Conservation (phyloP, 345 rosid species). For the Gossypium australe region DNA sequence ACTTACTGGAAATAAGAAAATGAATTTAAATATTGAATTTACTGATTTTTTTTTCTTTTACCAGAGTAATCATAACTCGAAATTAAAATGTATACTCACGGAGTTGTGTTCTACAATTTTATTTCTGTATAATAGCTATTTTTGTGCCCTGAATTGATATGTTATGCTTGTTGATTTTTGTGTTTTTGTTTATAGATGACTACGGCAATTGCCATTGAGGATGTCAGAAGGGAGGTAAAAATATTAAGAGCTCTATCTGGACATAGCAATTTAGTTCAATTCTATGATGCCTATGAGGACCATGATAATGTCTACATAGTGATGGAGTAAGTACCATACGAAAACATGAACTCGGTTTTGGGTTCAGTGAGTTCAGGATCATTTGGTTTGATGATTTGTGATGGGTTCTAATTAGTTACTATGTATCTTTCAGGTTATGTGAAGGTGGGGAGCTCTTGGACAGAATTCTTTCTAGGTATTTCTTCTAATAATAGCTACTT, state of each 20-base stretch:
- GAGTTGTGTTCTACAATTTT: background rate
- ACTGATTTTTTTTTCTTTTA: background rate
- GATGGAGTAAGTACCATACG: constrained; percentile 71
- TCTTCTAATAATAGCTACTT: background rate
- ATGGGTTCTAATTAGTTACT: constrained; percentile 33
- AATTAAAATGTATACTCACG: background rate
- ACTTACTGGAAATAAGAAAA: background rate
- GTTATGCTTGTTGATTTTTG: background rate
- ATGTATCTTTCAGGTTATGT: constrained; percentile 58
- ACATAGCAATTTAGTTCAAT: constrained; percentile 67
- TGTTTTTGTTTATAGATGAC: constrained; percentile 60
- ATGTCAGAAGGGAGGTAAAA: constrained; percentile 96
- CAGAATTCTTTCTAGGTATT: constrained; percentile 91
- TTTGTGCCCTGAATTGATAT: background rate
- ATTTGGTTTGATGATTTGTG: background rate
- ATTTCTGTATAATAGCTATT: background rate
- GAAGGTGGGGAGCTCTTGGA: constrained; percentile 98
- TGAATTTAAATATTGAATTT: background rate
- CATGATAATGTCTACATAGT: constrained; percentile 80
- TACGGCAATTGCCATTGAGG: constrained; percentile 93
- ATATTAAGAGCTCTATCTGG: constrained; percentile 83
- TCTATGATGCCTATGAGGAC: constrained; percentile 92
- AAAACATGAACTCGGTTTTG: background rate
- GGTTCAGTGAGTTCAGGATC: constrained; percentile 67
- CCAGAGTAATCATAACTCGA: background rate